These are phyloP conservation scores for Colletotrichum scovillei DNA, from an alignment of 2,329 filamentous ascomycete species.

Conservation along the genomic window DNA sequence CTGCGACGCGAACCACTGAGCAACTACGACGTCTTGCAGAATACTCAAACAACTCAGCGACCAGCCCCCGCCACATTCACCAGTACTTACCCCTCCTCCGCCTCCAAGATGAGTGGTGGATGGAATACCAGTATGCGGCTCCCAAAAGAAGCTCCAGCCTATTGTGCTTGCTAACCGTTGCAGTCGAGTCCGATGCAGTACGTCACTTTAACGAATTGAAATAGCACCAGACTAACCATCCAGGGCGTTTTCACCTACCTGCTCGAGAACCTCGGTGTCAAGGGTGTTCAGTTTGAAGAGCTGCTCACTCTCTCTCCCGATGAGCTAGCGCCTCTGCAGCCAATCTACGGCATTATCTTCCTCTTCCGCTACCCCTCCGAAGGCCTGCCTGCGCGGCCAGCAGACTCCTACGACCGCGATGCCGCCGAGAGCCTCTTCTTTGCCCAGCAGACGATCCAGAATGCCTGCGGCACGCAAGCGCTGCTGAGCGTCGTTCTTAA, in stretches of 20 bases:
- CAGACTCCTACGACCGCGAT: constrained; percentile 73
- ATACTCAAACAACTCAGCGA: not conserved
- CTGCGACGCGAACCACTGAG: not conserved
- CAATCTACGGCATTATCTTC: constrained; percentile 96
- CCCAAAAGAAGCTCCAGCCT: not conserved
- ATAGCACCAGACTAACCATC: not conserved
- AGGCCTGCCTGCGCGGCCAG: constrained; percentile 57
- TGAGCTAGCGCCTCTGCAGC: constrained; percentile 75
- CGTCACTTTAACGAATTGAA: constrained; percentile 41
- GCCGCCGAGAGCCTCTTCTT: constrained; percentile 89
- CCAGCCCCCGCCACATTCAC: not conserved
- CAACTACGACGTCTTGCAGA: not conserved
- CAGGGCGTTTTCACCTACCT: constrained; percentile 97
- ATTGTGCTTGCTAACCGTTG: constrained; percentile 20
- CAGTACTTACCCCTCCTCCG: not conserved
- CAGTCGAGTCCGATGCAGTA: constrained; percentile 94
- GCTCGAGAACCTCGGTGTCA: constrained; percentile 89
- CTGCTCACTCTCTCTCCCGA: constrained; percentile 88
- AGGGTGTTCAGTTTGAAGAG: constrained; percentile 97
- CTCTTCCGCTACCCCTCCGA: constrained; percentile 96
- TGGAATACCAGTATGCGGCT: constrained; percentile 86
- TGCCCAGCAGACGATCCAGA: constrained; percentile 96
- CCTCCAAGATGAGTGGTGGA: constrained; percentile 75
- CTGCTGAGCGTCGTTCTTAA: constrained; percentile 93
- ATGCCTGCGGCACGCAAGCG: constrained; percentile 97